phyloP scores from a whole-genome alignment of 2,329 filamentous ascomycete species.

The Exserohilum rostratum region DNA sequence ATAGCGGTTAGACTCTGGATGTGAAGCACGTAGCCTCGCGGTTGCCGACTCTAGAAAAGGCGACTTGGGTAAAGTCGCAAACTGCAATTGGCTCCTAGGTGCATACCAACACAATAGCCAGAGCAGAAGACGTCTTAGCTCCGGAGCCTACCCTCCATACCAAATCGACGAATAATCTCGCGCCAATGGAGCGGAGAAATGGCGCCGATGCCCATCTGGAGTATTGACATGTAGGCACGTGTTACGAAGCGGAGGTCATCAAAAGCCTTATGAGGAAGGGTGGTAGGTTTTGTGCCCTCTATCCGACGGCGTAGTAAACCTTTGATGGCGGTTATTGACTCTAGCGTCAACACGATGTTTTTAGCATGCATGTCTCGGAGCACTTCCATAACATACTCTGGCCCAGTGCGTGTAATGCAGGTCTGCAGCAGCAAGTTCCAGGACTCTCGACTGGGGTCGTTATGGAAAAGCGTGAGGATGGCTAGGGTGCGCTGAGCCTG shows the following conservation, averaged over 20 bases:
- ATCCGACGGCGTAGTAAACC: constrained; percentile 49
- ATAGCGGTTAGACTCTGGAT: constrained; percentile 20
- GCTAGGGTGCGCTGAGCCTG: constrained; percentile 63
- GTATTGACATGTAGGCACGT: constrained; percentile 55
- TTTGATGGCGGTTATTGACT: constrained; percentile 53
- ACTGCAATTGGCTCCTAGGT: constrained; percentile 26
- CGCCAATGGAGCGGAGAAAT: constrained; percentile 58
- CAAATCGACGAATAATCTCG: constrained; percentile 65
- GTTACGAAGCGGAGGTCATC: constrained; percentile 55
- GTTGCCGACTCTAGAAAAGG: constrained; percentile 29
- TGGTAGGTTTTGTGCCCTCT: constrained; percentile 44
- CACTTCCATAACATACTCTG: constrained; percentile 38
- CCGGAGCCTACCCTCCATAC: constrained; percentile 61
- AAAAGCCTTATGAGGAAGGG: constrained; percentile 15
- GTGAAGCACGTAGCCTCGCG: constrained; percentile 20
- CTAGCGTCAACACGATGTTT: constrained; percentile 49
- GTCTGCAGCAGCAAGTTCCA: constrained; percentile 58
- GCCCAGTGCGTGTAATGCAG: constrained; percentile 39
- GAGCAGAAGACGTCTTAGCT: constrained; percentile 58
- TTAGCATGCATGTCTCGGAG: constrained; percentile 59
- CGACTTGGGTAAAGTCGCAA: constrained; percentile 29
- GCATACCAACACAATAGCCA: constrained; percentile 57
- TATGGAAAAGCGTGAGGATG: constrained; percentile 56
- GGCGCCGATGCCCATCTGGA: constrained; percentile 51
- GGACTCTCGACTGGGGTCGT: constrained; percentile 44